Conservation (phyloP, 2,329 filamentous ascomycete genomes). For the Trichophyton schoenleinii region DNA sequence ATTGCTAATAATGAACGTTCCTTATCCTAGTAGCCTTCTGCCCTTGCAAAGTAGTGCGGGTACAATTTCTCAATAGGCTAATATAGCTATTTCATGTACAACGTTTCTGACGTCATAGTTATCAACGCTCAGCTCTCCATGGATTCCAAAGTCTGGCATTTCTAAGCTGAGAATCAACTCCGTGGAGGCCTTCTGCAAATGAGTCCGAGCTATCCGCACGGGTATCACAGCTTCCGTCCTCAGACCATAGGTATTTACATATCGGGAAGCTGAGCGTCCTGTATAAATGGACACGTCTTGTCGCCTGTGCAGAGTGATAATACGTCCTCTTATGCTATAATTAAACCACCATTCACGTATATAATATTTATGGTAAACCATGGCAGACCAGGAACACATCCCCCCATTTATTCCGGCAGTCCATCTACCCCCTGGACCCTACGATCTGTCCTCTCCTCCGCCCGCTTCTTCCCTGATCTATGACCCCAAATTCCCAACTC, state of each 20-base stretch:
- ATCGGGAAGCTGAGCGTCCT: not conserved
- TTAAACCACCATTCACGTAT: too few relatives aligned
- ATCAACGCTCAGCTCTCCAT: not conserved
- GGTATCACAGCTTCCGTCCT: not conserved
- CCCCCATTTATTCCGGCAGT: slow-evolving; percentile 29
- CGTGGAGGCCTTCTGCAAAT: not conserved
- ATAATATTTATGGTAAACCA: slow-evolving; percentile 11
- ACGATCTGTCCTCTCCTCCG: slow-evolving; percentile 14
- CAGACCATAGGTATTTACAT: not conserved
- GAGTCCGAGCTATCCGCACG: not conserved
- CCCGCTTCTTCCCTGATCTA: slow-evolving; percentile 22
- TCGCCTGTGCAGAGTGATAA: not conserved
- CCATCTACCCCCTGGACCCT: slow-evolving; percentile 21
- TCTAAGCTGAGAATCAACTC: too few relatives aligned
- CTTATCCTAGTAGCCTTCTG: not conserved
- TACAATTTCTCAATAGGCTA: not conserved
- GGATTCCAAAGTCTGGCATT: too few relatives aligned
- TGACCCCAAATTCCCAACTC: slow-evolving; percentile 26
- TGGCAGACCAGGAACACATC: slow-evolving; percentile 26
- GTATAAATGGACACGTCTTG: not conserved
- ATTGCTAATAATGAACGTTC: not conserved
- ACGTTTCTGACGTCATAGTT: not conserved
- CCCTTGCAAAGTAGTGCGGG: not conserved
- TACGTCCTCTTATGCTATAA: not conserved
- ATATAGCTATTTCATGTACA: not conserved